Percentiles rank a stretch among this genome's conserved stretches.
Conservation (phyloP, 331 rosid genomes). For the Cydonia oblonga region DNA sequence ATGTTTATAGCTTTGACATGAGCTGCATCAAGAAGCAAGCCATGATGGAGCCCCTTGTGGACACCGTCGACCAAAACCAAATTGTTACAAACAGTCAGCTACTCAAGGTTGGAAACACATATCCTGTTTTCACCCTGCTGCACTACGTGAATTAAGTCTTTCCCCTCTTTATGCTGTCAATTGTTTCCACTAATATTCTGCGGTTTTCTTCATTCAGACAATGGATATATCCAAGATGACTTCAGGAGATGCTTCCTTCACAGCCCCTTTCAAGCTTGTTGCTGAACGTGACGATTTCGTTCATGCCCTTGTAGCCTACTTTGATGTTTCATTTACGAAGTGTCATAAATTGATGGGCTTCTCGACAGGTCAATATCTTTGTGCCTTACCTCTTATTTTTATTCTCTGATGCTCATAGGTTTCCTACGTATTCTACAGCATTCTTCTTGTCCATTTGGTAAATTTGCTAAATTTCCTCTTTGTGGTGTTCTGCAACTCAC, state of each 20-base stretch:
- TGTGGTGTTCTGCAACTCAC: background rate
- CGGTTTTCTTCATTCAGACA: slow-evolving; percentile 42
- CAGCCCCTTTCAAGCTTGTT: slow-evolving; percentile 77
- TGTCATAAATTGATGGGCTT: slow-evolving; percentile 94
- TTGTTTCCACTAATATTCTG: slow-evolving; percentile 2
- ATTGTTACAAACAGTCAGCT: slow-evolving; percentile 85
- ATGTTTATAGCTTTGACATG: slow-evolving; percentile 91
- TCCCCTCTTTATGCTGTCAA: background rate
- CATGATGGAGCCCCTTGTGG: slow-evolving; percentile 94
- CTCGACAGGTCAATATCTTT: slow-evolving; percentile 64
- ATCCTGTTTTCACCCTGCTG: background rate
- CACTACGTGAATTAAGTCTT: background rate
- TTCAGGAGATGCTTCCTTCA: slow-evolving; percentile 78
- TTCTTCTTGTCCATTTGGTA: background rate
- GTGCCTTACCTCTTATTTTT: background rate
- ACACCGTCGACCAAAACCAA: slow-evolving; percentile 92
- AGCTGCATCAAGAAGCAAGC: slow-evolving; percentile 99
- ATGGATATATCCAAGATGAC: slow-evolving; percentile 96
- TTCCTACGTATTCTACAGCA: background rate
- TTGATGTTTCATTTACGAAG: slow-evolving; percentile 80
- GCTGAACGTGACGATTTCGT: slow-evolving; percentile 79
- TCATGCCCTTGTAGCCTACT: slow-evolving; percentile 93
- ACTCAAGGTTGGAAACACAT: slow-evolving; percentile 47
- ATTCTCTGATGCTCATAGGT: background rate
- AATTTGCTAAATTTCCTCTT: background rate